Percentiles rank a stretch among this genome's conserved stretches.
phyloP scores from a whole-genome alignment of 169 alveolate species.

The Perkinsus chesapeaki region DNA sequence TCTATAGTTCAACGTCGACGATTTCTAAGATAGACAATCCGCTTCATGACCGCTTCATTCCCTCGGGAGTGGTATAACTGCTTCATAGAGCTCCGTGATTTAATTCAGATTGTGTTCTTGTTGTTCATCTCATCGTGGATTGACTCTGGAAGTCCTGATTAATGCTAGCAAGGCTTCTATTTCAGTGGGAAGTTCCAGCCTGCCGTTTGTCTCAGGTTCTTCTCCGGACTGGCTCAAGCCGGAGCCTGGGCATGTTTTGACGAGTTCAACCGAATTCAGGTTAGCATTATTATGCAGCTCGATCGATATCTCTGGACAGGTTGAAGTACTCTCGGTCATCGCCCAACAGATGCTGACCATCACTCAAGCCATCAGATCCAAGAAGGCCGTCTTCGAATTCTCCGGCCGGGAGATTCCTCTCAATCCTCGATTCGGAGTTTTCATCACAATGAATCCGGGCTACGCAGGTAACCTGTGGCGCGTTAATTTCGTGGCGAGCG shows the following conservation, averaged over 20 bases:
- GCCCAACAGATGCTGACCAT: constrained; percentile 33
- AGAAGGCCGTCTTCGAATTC: constrained; percentile 66
- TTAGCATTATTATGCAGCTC: background rate
- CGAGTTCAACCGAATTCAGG: constrained; percentile 90
- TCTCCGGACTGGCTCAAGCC: constrained; percentile 80
- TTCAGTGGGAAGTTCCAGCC: background rate
- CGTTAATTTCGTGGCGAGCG: constrained; percentile 18
- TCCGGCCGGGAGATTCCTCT: constrained; percentile 82
- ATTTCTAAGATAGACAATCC: too few relatives aligned
- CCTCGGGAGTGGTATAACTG: too few relatives aligned
- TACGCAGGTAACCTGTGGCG: constrained; percentile 50
- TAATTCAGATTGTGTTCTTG: too few relatives aligned
- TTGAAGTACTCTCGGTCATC: constrained; percentile 83
- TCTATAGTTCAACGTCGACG: too few relatives aligned
- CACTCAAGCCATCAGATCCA: constrained; percentile 65
- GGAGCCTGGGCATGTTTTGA: constrained; percentile 96
- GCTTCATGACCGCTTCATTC: too few relatives aligned
- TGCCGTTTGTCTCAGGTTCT: constrained; percentile 59
- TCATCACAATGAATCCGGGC: constrained; percentile 94
- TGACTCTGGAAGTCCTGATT: too few relatives aligned
- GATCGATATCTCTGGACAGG: constrained; percentile 64
- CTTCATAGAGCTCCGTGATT: too few relatives aligned
- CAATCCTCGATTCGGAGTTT: constrained; percentile 88
- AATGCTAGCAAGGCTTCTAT: too few relatives aligned
- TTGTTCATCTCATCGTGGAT: too few relatives aligned